Percentiles rank a stretch among this genome's conserved stretches.
Conservation (phyloP, 805 yeast genomes). For the Myxozyma udenii region DNA sequence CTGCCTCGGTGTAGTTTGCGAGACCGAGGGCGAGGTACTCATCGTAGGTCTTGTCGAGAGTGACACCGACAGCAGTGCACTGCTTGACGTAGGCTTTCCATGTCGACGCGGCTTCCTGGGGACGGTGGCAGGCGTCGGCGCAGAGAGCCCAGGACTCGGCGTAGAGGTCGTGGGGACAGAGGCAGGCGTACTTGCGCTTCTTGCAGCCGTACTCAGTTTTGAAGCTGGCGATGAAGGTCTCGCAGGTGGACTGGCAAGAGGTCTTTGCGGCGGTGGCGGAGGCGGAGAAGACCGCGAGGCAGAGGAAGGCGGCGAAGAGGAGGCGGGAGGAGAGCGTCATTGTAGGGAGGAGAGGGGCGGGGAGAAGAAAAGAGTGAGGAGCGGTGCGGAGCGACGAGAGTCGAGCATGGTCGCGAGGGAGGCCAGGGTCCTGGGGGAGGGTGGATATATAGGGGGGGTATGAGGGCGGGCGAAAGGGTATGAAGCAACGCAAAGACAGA, state of each 20-base stretch:
- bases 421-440: too few species aligned
- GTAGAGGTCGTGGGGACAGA: slow-evolving; percentile 9
- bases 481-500: too few species aligned
- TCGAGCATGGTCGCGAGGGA: too few species aligned
- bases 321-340: background rate
- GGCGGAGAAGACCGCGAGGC: background rate
- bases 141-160: slow-evolving; percentile 20
- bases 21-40: slow-evolving; percentile 9
- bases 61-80: slow-evolving; percentile 11
- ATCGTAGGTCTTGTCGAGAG: background rate
- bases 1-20: slow-evolving; percentile 6
- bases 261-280: slow-evolving; percentile 1
- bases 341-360: background rate
- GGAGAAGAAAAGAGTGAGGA: too few species aligned
- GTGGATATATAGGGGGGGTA: too few species aligned
- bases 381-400: too few species aligned
- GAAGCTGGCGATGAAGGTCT: background rate
- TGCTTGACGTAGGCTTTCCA: slow-evolving; percentile 7
- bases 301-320: background rate
- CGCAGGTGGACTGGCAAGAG: background rate
- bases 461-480: too few species aligned
- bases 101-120: background rate
- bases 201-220: slow-evolving; percentile 8
- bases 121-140: slow-evolving; percentile 7
- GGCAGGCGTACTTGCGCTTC: slow-evolving; percentile 11